Base-by-base conservation (phyloP, 202 grass and related monocot species). In the Setaria italica region DNA sequence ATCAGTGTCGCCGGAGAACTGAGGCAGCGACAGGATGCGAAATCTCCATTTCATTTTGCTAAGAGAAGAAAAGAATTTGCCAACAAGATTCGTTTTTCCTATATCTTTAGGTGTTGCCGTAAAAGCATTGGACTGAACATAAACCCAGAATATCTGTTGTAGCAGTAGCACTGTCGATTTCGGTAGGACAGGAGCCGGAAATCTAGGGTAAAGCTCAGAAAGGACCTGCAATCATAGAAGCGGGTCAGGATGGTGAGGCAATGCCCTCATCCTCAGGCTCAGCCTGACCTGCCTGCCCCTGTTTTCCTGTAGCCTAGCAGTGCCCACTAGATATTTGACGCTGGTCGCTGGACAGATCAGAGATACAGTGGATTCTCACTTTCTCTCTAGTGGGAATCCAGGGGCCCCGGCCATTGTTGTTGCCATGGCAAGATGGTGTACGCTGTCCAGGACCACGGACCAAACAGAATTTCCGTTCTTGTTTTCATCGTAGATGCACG, bases 331-430 rank as follows among this genome's bases (percentile, higher is more conserved):
- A 57, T 70, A 70, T 71, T 45, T 82, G 63, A 53, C 21, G 66
- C 50, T 70, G 35, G 64, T 69, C 34, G 10, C 30, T 85, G 43
- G 29, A 39, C 30, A 50, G 42, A 70, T 50, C 46, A 29, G 41
- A 41, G 42, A 70, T 60, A 49, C 66, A 35, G 17, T 70, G 76
- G 71, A 70, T 87, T 60, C 43, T 69, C n/a, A 15, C 53, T 32
- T 80, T 81, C 67, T 9, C 53, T 50, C 30, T 60, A 83, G 80
- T 74, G 79, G 83, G 77, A 42, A 55, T 78, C 64, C 10, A 20
- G 72, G 72, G 72, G 15, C 32, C 49, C 13, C 21, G 29, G 34
- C 5, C 25, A 32, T 4, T 39, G 71, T 39, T 74, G 74, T 37
- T 46, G 43, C 43, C 43, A 46, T 50, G 5, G 76, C 12, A 13